phyloP scores from a whole-genome alignment of 192 early-diverging fungal genomes.

The Chytriomyces sp. region DNA sequence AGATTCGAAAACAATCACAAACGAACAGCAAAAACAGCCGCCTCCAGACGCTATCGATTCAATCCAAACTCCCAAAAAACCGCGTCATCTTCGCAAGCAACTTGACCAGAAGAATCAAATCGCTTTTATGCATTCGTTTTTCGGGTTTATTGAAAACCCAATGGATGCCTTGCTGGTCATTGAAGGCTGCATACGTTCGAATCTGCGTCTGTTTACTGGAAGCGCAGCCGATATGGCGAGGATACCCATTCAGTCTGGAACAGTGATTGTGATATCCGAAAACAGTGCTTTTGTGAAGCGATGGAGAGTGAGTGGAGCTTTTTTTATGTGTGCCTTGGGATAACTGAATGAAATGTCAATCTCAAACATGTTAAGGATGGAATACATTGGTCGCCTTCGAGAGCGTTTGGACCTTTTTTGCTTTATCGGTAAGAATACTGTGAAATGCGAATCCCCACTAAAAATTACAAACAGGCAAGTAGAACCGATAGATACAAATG shows the following conservation, averaged over 20 bases:
- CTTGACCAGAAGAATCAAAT: too few species aligned
- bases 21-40: too few species aligned
- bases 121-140: neutral
- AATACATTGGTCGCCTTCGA: neutral
- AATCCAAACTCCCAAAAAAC: too few species aligned
- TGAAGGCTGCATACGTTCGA: conserved; percentile 10
- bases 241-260: neutral
- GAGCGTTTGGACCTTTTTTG: neutral
- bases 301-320: conserved; percentile 7
- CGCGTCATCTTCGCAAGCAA: too few species aligned
- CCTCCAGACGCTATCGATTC: too few species aligned
- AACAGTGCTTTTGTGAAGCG: neutral
- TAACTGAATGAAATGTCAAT: neutral
- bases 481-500: neutral
- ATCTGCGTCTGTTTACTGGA: neutral
- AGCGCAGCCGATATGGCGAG: conserved; percentile 4
- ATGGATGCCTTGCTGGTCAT: conserved; percentile 14
- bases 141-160: conserved; percentile 16
- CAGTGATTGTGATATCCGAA: conserved; percentile 17
- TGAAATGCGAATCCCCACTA: too few species aligned
- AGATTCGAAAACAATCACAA: too few species aligned
- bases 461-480: neutral
- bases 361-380: neutral
- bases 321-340: neutral
- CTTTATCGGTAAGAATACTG: too few species aligned